Evolutionary conservation across 2,329 filamentous ascomycete species (phyloP).

Genomic region (Elsinoe arachidis): DNA sequence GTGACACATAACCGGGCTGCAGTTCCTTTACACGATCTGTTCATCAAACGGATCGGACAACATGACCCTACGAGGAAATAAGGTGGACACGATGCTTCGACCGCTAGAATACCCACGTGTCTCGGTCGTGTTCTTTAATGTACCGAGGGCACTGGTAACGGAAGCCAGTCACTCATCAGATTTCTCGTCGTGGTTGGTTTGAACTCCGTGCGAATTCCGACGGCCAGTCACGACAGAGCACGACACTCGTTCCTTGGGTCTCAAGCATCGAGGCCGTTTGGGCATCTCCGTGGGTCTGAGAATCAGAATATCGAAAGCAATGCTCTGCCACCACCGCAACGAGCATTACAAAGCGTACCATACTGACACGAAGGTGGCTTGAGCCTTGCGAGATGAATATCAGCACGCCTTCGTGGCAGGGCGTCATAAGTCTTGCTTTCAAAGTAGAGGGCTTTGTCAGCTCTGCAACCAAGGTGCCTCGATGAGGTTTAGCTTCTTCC

Average conservation of each 20-base stretch:
- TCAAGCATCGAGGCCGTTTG: not conserved
- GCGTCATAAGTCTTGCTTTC: not conserved
- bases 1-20: conserved; percentile 8
- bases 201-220: not conserved
- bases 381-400: not conserved
- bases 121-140: not conserved
- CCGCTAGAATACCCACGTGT: conserved; percentile 5
- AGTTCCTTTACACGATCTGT: conserved; percentile 7
- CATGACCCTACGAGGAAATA: not conserved
- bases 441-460: not conserved
- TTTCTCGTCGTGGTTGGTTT: not conserved
- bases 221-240: not conserved
- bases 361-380: not conserved
- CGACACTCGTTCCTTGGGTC: not conserved
- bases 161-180: not conserved
- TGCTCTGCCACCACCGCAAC: not conserved
- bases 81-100: conserved; percentile 2
- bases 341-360: not conserved
- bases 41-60: not conserved
- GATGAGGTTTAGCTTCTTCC: not conserved
- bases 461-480: not conserved
- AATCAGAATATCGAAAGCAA: not conserved
- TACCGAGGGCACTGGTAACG: not conserved
- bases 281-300: not conserved
- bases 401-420: not conserved